Base-by-base conservation (phyloP, 257 asterid genomes). In the Jacaranda copaia region DNA sequence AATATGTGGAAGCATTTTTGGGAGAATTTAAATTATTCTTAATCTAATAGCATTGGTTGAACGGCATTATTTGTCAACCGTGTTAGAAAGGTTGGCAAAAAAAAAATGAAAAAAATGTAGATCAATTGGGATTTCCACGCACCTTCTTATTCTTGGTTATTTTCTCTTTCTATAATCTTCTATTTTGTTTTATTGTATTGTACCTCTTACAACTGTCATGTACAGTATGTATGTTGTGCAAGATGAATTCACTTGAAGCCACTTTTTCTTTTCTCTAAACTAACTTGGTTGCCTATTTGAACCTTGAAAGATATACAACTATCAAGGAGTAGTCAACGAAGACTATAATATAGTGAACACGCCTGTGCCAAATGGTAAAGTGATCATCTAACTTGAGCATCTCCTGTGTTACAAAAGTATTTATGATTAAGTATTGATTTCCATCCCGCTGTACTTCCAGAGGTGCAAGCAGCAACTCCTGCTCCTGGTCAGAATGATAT, bases 261-360 rank as follows among this genome's bases (percentile, higher is more conserved):
- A 18, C 19, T 40, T 66, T 72, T 16, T 16, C 32, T 25, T 25
- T 25, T 25, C 32, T 25, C 32, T 53, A 43, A 38, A 35, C 77
- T 77, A 67, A 75, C 76, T 43, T 78, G 72, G 74, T 84, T 74
- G 39, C 73, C 76, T 60, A 39, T 72, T 66, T 58, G 74, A 76
- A 59, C 62, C 53, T 85, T 70, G 70, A 71, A 70, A 95, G 99
- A 91, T 92, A 70, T 95, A 91, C 85, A 89, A 88, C 77, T 91
- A 92, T 78, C 98, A 94, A 89, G 97, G 96, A 82, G 96, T 76
- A 81, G 97, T 81, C 82, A 94, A 86, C 80, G 98, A 95, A 81
- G 99, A 95, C 85, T 95, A 95, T 88, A 89, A 95, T 68, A 81
- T 84, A 60, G 97, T 81, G 78, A 91, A 90, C 79, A 92, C 99